Percentiles rank a stretch among this genome's conserved stretches.
These are phyloP conservation scores for Purpureocillium lavendulum DNA, from an alignment of 2,329 filamentous ascomycete species.

Conservation along the genomic window DNA sequence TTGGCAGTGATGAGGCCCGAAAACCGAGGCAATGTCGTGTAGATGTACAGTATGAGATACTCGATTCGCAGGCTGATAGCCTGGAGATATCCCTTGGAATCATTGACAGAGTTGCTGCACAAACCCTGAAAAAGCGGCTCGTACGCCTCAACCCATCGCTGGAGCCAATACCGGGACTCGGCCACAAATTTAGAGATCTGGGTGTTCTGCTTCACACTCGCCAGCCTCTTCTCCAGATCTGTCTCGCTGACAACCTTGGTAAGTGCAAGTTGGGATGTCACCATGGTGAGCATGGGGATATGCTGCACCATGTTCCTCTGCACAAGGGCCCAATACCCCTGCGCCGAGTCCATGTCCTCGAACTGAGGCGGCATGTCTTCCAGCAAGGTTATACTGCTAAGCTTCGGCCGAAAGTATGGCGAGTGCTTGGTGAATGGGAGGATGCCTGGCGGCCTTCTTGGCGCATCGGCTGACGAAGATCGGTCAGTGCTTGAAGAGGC, in stretches of 20 bases:
- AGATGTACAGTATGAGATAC: constrained; percentile 31
- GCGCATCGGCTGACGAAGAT: constrained; percentile 8
- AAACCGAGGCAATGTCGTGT: constrained; percentile 28
- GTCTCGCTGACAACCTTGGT: constrained; percentile 14
- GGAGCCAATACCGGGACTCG: constrained; percentile 28
- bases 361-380: constrained; percentile 24
- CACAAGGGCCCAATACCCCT: constrained; percentile 28
- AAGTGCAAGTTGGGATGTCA: constrained; percentile 21
- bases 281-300: constrained; percentile 23
- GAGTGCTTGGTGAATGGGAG: constrained; percentile 28
- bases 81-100: constrained; percentile 20
- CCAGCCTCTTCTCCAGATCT: constrained; percentile 20
- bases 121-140: constrained; percentile 23
- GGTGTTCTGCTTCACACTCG: constrained; percentile 20
- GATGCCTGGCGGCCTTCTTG: constrained; percentile 20
- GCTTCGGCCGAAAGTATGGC: constrained; percentile 25
- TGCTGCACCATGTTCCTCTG: constrained; percentile 28
- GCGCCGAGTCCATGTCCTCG: constrained; percentile 21
- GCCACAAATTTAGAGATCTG: constrained; percentile 22
- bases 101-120: constrained; percentile 12
- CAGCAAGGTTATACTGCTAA: constrained; percentile 19
- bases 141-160: constrained; percentile 30
- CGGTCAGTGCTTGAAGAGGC: constrained; percentile 3
- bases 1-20: constrained; percentile 25
- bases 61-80: constrained; percentile 33